These are phyloP conservation scores for Phytophthora citrophthora DNA, from an alignment of 352 stramenopile species.

Conservation along the genomic window DNA sequence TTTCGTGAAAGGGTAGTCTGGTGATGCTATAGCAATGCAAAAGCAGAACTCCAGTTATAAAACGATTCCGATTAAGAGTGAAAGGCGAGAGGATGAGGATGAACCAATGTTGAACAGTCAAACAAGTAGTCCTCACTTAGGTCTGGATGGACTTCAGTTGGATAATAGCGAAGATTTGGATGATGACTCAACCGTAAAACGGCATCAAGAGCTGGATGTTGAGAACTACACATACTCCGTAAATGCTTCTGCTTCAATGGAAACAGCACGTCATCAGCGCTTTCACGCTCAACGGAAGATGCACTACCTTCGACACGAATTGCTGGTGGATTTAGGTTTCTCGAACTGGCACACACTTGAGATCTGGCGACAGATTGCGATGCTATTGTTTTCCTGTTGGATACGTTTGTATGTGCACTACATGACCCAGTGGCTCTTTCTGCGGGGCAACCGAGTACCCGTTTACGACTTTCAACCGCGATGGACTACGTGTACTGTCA, in stretches of 20 bases:
- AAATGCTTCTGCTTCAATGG: conserved; percentile 47
- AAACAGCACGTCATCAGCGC: conserved; percentile 60
- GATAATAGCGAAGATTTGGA: conserved; percentile 16
- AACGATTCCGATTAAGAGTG: conserved; percentile 4
- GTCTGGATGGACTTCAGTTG: conserved; percentile 8
- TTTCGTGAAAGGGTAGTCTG: conserved; percentile 26
- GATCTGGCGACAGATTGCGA: conserved; percentile 75
- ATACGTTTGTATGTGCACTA: conserved; percentile 91
- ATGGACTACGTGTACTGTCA: conserved; percentile 77
- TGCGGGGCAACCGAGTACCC: conserved; percentile 64
- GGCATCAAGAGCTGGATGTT: conserved; percentile 19
- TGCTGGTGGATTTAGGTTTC: conserved; percentile 75
- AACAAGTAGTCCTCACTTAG: conserved; percentile 3
- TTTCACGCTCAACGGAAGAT: conserved; percentile 79
- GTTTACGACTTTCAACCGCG: conserved; percentile 83
- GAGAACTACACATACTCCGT: conserved; percentile 71
- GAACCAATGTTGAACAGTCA: conserved; percentile 17
- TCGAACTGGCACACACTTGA: conserved; percentile 64
- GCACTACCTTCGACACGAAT: conserved; percentile 79
- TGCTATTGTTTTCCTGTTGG: conserved; percentile 82
- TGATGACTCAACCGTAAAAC: neutral
- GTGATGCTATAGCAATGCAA: conserved; percentile 25
- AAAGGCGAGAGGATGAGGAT: neutral
- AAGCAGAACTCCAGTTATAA: conserved; percentile 2
- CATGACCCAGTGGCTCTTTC: conserved; percentile 86